These are phyloP conservation scores for Syzygium malaccense DNA, from an alignment of 441 rosid species.

Conservation along the genomic window DNA sequence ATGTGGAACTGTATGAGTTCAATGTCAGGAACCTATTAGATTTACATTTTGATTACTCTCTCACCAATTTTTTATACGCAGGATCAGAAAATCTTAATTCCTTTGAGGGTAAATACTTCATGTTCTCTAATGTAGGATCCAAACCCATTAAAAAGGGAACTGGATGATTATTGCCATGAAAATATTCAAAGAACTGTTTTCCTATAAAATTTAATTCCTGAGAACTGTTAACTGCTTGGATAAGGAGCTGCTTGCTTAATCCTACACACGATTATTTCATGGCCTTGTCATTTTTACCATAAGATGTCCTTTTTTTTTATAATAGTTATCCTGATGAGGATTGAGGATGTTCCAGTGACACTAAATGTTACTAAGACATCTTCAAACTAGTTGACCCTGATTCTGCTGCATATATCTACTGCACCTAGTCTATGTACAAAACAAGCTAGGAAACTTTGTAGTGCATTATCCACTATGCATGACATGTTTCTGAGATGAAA, in stretches of 20 bases:
- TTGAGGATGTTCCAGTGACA: background rate
- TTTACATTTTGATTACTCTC: background rate
- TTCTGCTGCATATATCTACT: background rate
- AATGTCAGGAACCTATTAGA: background rate
- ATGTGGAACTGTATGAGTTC: background rate
- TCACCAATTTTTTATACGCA: background rate
- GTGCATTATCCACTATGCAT: background rate
- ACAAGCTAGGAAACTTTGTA: background rate
- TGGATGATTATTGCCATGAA: background rate
- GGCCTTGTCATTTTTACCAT: background rate
- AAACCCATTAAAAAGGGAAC: background rate
- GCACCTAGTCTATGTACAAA: background rate
- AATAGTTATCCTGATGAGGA: background rate
- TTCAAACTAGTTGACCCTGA: background rate
- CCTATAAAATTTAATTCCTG: background rate
- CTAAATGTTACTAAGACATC: background rate
- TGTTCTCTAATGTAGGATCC: background rate
- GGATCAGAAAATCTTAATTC: background rate
- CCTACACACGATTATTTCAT: background rate
- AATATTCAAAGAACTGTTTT: background rate
- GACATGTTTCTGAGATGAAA: background rate
- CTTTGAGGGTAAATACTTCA: background rate
- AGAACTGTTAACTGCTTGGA: background rate
- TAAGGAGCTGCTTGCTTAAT: background rate
- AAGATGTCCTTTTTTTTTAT: background rate